Evolutionary conservation across 768 basidiomycete species (phyloP).

Genomic region (Pisolithus marmoratus): DNA sequence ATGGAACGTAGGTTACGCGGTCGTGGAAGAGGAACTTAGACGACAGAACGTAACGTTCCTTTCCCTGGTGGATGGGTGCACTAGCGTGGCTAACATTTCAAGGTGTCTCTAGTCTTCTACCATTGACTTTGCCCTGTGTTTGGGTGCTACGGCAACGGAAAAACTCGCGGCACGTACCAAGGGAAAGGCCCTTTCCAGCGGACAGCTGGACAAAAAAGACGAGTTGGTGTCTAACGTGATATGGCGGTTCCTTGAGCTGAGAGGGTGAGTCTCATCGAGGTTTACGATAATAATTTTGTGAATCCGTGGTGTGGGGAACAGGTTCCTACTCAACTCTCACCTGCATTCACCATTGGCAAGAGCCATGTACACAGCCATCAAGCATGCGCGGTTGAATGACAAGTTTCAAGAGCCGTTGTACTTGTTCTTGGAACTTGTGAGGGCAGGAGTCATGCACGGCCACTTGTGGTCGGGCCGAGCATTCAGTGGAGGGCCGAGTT

Average conservation of each 20-base stretch:
- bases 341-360: conserved; percentile 85
- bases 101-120: conserved; percentile 72
- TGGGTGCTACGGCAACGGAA: conserved; percentile 84
- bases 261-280: conserved; percentile 57
- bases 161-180: conserved; percentile 80
- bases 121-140: conserved; percentile 91
- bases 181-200: conserved; percentile 41
- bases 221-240: conserved; percentile 98
- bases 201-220: conserved; percentile 90
- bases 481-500: conserved; percentile 93
- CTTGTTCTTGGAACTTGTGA: conserved; percentile 89
- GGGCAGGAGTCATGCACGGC: conserved; percentile 96
- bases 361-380: conserved; percentile 83
- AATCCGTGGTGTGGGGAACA: conserved; percentile 26
- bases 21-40: conserved; percentile 91
- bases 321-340: conserved; percentile 86
- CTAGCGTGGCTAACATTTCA: conserved; percentile 16
- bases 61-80: conserved; percentile 13
- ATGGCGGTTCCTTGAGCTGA: conserved; percentile 94
- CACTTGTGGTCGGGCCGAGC: conserved; percentile 83
- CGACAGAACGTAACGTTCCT: conserved; percentile 81
- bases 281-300: conserved; percentile 5
- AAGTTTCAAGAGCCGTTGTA: conserved; percentile 98
- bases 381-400: conserved; percentile 80
- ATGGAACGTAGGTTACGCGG: conserved; percentile 82